Evolutionary conservation across 2,329 filamentous ascomycete genomes (phyloP), one percentile per base, ranked within the genome.

Genomic region (Furcasterigmium furcatum): DNA sequence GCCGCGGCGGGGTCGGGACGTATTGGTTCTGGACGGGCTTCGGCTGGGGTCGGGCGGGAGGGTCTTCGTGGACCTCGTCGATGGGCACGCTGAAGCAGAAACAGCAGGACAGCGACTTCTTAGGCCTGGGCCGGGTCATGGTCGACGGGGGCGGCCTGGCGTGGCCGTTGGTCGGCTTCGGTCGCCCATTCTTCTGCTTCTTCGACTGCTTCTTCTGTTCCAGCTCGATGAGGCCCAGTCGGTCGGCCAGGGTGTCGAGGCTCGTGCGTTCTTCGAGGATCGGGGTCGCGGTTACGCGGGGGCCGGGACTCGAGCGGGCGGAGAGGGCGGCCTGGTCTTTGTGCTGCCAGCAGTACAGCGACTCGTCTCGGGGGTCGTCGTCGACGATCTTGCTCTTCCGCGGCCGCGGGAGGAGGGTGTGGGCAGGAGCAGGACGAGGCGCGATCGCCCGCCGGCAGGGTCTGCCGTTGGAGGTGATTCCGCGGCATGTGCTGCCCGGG

Each of bases 311-410:
- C 16, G 72, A 73, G 38, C 62, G 63, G 3, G 72, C 62, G 9
- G 74, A 73, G 54, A 62, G 60, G 46, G 88, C 89, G 46, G 89
- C 89, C 65, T 99, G 94, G 46, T 94, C 89, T 62, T 88, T 91
- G 71, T 99, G 94, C 64, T 96, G 91, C 87, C 88, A 96, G 73
- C 92, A 97, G 68, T 91, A 96, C 41, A 85, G 78, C n/a, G 68
- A 73, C 49, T 82, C 77, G 40, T 80, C 75, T 46, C 72, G 68
- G 3, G 78, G 74, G 49, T 82, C 76, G 45, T 71, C 67, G 6
- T 71, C 66, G 56, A 69, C 62, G 13, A 66, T 57, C 20, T 32
- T 32, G n/a, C 50, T 55, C 19, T 57, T 52, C 50, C 64, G 58
- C 49, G 50, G 55, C 48, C 54, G 49, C 56, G 59, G 62, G 43